Conservation (phyloP, 2,329 filamentous ascomycete species). For the Akanthomyces muscarius region DNA sequence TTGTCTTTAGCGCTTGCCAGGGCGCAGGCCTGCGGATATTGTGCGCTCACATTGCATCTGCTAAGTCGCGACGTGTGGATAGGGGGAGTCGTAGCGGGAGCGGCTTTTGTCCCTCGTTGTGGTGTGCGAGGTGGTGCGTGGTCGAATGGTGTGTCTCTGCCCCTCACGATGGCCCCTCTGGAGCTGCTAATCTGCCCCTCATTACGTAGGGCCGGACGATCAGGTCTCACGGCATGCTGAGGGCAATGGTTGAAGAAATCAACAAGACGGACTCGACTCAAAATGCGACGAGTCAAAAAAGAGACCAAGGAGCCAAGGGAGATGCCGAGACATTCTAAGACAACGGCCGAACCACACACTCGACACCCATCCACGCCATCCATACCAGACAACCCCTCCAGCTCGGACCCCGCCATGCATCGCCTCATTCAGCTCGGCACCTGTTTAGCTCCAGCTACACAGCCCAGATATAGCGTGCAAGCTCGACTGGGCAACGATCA, state of each 20-base stretch:
- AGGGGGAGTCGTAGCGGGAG: slow-evolving; percentile 4
- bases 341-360: not conserved
- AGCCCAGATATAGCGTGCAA: not conserved
- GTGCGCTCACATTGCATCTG: slow-evolving; percentile 6
- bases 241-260: not conserved
- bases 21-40: not conserved
- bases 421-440: slow-evolving; percentile 7
- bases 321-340: not conserved
- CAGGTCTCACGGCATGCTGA: not conserved
- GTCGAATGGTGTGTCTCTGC: not conserved
- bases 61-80: not conserved
- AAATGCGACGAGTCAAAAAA: not conserved
- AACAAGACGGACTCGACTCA: not conserved
- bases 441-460: not conserved
- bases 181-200: slow-evolving; percentile 6
- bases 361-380: no score
- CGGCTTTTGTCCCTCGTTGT: not conserved
- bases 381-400: not conserved
- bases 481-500: not conserved
- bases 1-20: not conserved
- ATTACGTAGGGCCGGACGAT: not conserved
- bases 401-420: slow-evolving; percentile 7
- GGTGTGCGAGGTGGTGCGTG: not conserved
- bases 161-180: not conserved
- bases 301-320: not conserved